Base-by-base conservation (phyloP, 257 asterid species). In the Nemophila menziesii region DNA sequence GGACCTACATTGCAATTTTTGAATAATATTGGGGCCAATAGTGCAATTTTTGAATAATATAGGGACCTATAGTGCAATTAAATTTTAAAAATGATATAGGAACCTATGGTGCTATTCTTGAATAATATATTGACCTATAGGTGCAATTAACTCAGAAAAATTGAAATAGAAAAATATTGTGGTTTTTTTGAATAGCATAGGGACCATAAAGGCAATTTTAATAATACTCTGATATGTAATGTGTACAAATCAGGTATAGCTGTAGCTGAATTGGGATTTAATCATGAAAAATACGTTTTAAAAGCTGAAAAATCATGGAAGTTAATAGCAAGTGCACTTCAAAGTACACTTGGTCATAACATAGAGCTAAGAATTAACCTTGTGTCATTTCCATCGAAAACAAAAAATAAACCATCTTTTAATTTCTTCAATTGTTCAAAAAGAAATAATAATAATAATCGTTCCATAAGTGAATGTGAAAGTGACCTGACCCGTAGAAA, bases 241-340 rank as follows among this genome's bases (percentile, higher is more conserved):
- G 20, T 17, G 46, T 41, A 41, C 46, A 40, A 46, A 43, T 27
- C 67, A 84, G 96, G 94, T 39, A 42, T 72, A 59, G 79, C 93
- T 37, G 75, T 85, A 51, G 94, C 85, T 40, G 93, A 63, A 43
- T 39, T 90, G 60, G 93, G 75, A 62, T 90, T 90, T 38, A 72
- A 54, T 62, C 73, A 46, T 60, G 78, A 78, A 2, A 70, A 81
- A 43, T 55, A 79, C 26, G 79, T 74, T 16, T 62, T 74, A 0
- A 81, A 71, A 68, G 96, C 96, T 2, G 96, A 85, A 63, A 79
- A 75, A 40, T 73, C 79, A 1, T 85, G 96, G 98, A 85, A 90
- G 66, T 59, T 51, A 49, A 85, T 85, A 17, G 92, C 98, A 1
- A 68, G 75, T 42, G 79, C 86, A 11, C 86, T 90, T 47, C 96